Evolutionary conservation across 805 yeast species (phyloP).

Genomic region (Ogataea allantospora): DNA sequence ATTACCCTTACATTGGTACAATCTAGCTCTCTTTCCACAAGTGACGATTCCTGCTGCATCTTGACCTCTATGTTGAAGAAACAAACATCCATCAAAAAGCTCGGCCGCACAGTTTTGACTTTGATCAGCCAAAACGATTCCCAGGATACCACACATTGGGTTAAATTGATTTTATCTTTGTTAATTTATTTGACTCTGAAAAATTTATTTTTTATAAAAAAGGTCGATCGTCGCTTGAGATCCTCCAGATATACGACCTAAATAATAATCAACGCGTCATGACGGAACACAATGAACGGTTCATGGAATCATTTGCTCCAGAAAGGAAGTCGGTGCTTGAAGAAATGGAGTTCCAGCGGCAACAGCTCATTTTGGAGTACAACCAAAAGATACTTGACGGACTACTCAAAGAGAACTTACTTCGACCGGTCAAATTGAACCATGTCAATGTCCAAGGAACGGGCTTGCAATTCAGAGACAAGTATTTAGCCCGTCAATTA

Average conservation of each 20-base stretch:
- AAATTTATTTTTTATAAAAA: conserved; percentile 3
- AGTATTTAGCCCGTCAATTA: conserved; percentile 47
- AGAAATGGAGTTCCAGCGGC: conserved; percentile 29
- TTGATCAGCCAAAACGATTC: conserved; percentile 79
- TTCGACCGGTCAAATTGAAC: conserved; percentile 42
- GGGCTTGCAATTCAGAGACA: conserved; percentile 41
- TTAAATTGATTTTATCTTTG: not conserved
- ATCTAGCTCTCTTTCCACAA: conserved; percentile 88
- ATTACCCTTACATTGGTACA: conserved; percentile 97
- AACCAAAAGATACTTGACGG: conserved; percentile 28
- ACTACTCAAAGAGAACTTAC: conserved; percentile 31
- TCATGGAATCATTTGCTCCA: conserved; percentile 25
- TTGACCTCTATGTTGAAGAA: conserved; percentile 95
- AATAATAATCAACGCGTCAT: conserved; percentile 1
- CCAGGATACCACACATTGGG: conserved; percentile 92
- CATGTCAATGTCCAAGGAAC: conserved; percentile 50
- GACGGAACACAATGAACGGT: conserved; percentile 21
- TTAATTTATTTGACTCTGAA: conserved; percentile 8
- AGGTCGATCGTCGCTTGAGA: conserved; percentile 13
- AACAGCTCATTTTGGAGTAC: conserved; percentile 30
- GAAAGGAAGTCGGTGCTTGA: conserved; percentile 8
- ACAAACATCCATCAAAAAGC: conserved; percentile 87
- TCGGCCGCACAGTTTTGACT: conserved; percentile 78
- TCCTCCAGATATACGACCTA: not conserved
- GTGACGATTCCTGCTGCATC: conserved; percentile 99